Base-by-base conservation (phyloP, 1,284 basidiomycete genomes). In the Papiliotrema laurentii region DNA sequence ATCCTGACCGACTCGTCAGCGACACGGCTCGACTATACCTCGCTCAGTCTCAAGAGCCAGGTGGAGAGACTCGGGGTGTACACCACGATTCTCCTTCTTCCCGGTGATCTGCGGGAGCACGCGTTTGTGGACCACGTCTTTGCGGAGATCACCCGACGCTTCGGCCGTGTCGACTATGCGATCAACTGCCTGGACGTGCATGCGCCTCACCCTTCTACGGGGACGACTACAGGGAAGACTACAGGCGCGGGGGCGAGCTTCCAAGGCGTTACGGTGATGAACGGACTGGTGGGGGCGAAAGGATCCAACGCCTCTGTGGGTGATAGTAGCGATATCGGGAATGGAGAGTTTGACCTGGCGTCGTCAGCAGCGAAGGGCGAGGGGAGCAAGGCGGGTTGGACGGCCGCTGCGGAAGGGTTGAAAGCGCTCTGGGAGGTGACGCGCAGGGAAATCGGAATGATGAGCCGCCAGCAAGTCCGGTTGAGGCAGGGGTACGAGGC, bases 1-100 rank as follows among this genome's bases (percentile, higher is more conserved):
- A 43, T 43, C 28, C 31, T 43, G 5, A 31, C 30, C 31, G 42
- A 43, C 31, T 19, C 42, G 16, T 43, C 42, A n/a, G 16, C 27
- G 7, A 21, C 42, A n/a, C 18, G 5, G 4, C 42, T 43, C 19
- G 30, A 43, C 19, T 31, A 7, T 19, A 41, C 39, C 14, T 41
- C 39, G 22, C 11, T n/a, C 9, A n/a, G 24, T 7, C 39, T 41
- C 24, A 41, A 41, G 25, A 24, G 28, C 14, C 24, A 27, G 3
- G 25, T 27, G 6, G n/a, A 27, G 14, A 3, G n/a, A 7, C 26
- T 22, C 14, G 11, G 16, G 5, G 10, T 27, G n/a, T 41, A 41
- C 24, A 41, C 39, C 24, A 41, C 39, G 24, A 19, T 27, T 7
- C 28, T 41, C 16, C 14, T 41, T 19, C 39, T 41, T 26, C 26